Conservation (phyloP, 352 stramenopile genomes). For the Blastocystis sp. region DNA sequence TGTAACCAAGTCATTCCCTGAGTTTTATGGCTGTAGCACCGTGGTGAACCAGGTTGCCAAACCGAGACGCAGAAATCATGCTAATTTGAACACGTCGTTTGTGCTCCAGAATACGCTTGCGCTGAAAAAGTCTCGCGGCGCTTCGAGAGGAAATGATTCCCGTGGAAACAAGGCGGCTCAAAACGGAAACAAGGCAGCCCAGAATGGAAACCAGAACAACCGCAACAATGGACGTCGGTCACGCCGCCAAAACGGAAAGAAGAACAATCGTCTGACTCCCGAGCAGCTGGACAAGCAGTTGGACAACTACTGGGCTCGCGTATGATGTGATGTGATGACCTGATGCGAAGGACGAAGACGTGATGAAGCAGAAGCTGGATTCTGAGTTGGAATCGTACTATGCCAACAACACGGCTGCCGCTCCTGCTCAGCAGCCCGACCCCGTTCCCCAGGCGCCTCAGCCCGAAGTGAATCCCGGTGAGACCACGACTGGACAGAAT, state of each 20-base stretch:
- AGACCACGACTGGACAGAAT: conserved; percentile 2
- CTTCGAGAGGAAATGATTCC: too few species aligned
- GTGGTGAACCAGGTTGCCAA: too few species aligned
- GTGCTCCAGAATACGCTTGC: too few species aligned
- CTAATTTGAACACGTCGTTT: too few species aligned
- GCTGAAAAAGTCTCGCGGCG: too few species aligned
- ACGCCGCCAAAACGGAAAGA: neutral
- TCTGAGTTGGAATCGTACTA: conserved; percentile 40
- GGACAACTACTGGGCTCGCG: conserved; percentile 11
- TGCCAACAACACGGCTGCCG: neutral
- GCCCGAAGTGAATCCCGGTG: neutral
- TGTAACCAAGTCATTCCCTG: too few species aligned
- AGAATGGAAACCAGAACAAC: neutral
- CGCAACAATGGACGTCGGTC: neutral
- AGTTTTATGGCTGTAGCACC: too few species aligned
- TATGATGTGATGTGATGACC: neutral
- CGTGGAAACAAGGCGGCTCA: too few species aligned
- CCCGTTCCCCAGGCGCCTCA: neutral
- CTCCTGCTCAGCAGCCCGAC: neutral
- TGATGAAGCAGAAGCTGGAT: conserved; percentile 46
- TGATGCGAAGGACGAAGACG: conserved; percentile 5
- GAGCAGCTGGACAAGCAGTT: conserved; percentile 47
- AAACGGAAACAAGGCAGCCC: too few species aligned
- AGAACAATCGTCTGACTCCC: conserved; percentile 5
- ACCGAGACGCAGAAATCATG: too few species aligned